Evolutionary conservation across 1,284 basidiomycete species (phyloP), one percentile per base, ranked within the genome.

Genomic region (Malassezia nana): DNA sequence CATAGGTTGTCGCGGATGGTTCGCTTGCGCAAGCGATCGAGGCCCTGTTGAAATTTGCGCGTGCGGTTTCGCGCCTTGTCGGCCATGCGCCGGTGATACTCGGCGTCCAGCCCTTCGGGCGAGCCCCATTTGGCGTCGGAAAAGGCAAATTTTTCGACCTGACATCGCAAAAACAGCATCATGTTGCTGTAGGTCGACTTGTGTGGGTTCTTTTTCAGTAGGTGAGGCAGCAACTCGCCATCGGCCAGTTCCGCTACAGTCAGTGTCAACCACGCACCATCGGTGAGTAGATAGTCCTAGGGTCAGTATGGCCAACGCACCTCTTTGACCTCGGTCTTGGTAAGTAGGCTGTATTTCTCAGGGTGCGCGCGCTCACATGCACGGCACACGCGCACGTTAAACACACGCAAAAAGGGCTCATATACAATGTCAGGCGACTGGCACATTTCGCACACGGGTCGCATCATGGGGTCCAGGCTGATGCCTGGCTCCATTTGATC

Each of bases 271-370:
- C 20, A 15, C 30, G 51, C 50, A 87, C 89, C 67, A 46, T 76
- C 75, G n/a, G 75, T 76, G 15, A 76, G 58, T 10, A 76, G 62
- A 56, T 76, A 76, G 57, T 76, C 75, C 79, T 52, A 15, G 15
- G 2, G 29, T 28, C 9, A 45, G 16, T 7, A 1, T 24, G 9
- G 35, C 18, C 26, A 4, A 40, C 57, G 59, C 42, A 56, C 64
- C 31, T 90, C 86, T 76, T 94, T 95, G 76, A 91, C 96, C 75
- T 99, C 94, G 0, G 94, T 96, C 78, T 99, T 99, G 1, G 94
- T 99, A 47, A 99, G 77, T 1, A 98, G 78, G 74, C 88, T 89
- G 75, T 95, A 99, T 74, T 84, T 84, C 69, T 96, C 91, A 7
- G 70, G 65, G 22, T 65, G 55, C 26, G 89, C 87, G 47, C 82